Percentiles rank a stretch among this genome's conserved stretches.
These are phyloP conservation scores for Metschnikowia rubicola DNA, from an alignment of 805 yeast genomes.

Conservation along the genomic window DNA sequence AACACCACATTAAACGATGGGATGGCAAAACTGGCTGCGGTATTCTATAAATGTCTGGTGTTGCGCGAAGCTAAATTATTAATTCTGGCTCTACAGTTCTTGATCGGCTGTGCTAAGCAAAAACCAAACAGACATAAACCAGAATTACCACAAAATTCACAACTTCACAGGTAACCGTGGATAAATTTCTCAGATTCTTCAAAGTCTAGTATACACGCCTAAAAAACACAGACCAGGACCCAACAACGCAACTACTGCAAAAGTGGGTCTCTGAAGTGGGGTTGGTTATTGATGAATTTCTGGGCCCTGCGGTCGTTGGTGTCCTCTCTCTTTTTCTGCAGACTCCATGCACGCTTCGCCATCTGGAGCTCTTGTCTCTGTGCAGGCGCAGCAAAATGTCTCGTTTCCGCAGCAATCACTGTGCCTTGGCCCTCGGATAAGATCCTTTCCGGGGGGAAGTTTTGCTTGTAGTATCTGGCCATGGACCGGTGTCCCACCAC, in stretches of 20 bases:
- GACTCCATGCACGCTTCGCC: constrained; percentile 60
- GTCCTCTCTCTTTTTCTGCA: constrained; percentile 49
- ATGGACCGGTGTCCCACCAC: constrained; percentile 42
- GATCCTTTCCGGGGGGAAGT: constrained; percentile 41
- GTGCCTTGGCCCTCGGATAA: constrained; percentile 42
- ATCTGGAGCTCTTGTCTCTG: constrained; percentile 40
- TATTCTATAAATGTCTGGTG: no score
- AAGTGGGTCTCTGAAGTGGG: constrained; percentile 52
- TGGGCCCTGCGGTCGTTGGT: constrained; percentile 55
- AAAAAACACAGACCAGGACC: background rate
- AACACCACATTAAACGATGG: no score
- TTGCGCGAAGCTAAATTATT: no score
- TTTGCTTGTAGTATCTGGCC: constrained; percentile 43
- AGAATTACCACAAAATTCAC: no score
- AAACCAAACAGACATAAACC: no score
- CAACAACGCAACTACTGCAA: constrained; percentile 24
- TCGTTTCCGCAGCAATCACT: constrained; percentile 48
- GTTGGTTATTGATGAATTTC: constrained; percentile 75
- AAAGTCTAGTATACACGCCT: background rate
- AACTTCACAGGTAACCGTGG: no score
- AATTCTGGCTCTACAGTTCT: no score
- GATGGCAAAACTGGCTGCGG: no score
- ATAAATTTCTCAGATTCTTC: background rate
- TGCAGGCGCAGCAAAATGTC: constrained; percentile 43
- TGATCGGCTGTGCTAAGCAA: no score